A percentile compares a stretch with the other conserved stretches of the same genome.
Evolutionary conservation across 2,329 filamentous ascomycete species (phyloP).

Genomic region (Calonectria honghensis): DNA sequence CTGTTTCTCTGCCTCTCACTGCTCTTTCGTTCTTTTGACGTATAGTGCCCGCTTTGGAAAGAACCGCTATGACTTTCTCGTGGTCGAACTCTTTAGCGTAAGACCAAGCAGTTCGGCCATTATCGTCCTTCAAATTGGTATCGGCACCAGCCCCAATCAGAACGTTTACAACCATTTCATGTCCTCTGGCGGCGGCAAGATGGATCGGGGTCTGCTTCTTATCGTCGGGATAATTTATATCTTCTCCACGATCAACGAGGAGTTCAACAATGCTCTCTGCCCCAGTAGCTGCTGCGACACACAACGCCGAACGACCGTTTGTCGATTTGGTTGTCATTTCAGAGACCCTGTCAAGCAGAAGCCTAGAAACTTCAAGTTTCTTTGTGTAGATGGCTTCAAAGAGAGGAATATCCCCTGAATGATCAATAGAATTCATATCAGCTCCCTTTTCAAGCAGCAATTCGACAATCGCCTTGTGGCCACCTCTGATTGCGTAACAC

Average conservation of each 20-base stretch:
- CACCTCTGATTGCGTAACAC: background rate
- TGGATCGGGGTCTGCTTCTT: background rate
- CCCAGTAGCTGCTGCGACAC: background rate
- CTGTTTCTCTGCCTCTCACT: background rate
- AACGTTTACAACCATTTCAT: background rate
- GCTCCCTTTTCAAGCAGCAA: background rate
- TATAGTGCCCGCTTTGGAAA: background rate
- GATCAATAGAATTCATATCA: background rate
- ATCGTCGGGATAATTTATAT: background rate
- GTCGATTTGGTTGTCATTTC: background rate
- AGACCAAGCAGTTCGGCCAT: background rate
- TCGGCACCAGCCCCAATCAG: slow-evolving; percentile 3
- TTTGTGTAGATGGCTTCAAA: background rate
- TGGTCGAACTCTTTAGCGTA: slow-evolving; percentile 6
- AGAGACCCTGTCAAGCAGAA: background rate
- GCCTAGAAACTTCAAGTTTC: background rate
- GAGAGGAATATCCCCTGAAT: background rate
- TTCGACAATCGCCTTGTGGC: background rate
- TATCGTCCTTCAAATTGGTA: background rate
- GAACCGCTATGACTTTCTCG: background rate
- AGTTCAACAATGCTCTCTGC: slow-evolving; percentile 11
- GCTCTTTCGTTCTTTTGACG: background rate
- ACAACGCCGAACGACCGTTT: background rate
- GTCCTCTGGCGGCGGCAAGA: background rate
- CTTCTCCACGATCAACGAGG: background rate